Percentiles rank a stretch among this genome's conserved stretches.
phyloP scores from a whole-genome alignment of 805 yeast genomes.

The Hanseniaspora pseudoguilliermondii region DNA sequence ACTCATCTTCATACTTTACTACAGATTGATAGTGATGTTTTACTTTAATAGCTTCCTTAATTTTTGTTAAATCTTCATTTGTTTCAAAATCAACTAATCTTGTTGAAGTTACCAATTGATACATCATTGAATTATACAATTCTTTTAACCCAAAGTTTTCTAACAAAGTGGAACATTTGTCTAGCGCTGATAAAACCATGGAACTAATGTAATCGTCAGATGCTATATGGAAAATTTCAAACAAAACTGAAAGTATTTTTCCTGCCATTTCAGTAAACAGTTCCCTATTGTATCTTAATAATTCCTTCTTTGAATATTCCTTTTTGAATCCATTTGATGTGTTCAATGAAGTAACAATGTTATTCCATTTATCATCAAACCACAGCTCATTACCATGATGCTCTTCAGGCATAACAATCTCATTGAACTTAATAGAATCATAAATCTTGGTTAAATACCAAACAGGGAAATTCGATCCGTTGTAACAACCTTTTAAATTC shows the following conservation, averaged over 20 bases:
- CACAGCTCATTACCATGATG: conserved; percentile 86
- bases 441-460: conserved; percentile 80
- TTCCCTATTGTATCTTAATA: conserved; percentile 53
- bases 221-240: conserved; percentile 74
- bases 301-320: conserved; percentile 19
- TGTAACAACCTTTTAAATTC: conserved; percentile 70
- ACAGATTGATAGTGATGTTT: conserved; percentile 14
- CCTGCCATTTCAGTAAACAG: conserved; percentile 55
- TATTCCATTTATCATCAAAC: conserved; percentile 81
- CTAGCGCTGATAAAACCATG: conserved; percentile 75
- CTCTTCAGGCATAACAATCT: conserved; percentile 95
- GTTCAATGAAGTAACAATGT: conserved; percentile 37
- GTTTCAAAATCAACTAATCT: conserved; percentile 37
- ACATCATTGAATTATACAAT: conserved; percentile 55
- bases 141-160: conserved; percentile 43
- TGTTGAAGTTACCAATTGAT: conserved; percentile 54
- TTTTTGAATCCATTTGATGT: conserved; percentile 24
- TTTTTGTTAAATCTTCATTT: conserved; percentile 9
- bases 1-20: conserved; percentile 16
- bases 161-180: conserved; percentile 71
- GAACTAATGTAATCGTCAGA: conserved; percentile 81
- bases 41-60: conserved; percentile 12
- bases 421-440: conserved; percentile 65
- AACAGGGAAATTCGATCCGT: conserved; percentile 62
- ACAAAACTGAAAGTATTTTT: conserved; percentile 55